Percentiles rank a stretch among this genome's conserved stretches.
These are phyloP conservation scores for Cryptococcus sp. DNA, from an alignment of 1,284 basidiomycete genomes.

Conservation along the genomic window DNA sequence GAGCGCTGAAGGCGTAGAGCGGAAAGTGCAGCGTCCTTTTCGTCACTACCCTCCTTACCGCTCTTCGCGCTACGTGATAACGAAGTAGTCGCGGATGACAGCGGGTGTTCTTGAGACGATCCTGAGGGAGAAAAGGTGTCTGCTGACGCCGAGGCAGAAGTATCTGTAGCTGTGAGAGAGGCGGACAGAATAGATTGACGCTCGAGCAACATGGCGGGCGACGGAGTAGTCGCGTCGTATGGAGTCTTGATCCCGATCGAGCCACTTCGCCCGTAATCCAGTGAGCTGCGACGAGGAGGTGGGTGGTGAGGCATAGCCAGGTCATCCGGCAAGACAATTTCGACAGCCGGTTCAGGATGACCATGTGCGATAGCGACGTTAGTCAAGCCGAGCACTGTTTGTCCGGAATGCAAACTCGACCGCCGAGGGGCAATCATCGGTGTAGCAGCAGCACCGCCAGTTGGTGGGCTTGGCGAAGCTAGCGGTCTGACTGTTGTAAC, in stretches of 20 bases:
- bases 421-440: conserved; percentile 28
- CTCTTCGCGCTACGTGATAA: conserved; percentile 49
- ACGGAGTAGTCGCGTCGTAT: not conserved
- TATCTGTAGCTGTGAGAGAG: conserved; percentile 29
- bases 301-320: conserved; percentile 30
- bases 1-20: conserved; percentile 32
- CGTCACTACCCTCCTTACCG: conserved; percentile 39
- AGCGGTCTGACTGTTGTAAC: conserved; percentile 30
- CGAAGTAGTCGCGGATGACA: conserved; percentile 52
- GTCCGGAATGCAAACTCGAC: conserved; percentile 22
- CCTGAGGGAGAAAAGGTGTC: conserved; percentile 43
- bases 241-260: conserved; percentile 1
- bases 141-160: conserved; percentile 26
- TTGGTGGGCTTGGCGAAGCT: conserved; percentile 11
- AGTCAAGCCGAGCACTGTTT: conserved; percentile 16
- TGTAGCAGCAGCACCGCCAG: not conserved
- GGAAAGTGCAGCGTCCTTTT: conserved; percentile 20
- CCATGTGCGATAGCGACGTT: conserved; percentile 6
- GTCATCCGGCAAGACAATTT: conserved; percentile 23
- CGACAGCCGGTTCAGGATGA: conserved; percentile 1
- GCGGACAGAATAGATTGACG: conserved; percentile 23
- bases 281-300: conserved; percentile 31
- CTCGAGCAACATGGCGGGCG: conserved; percentile 2
- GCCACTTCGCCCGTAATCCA: conserved; percentile 12
- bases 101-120: conserved; percentile 38